Percentiles rank a stretch among this genome's conserved stretches.
These are phyloP conservation scores for Clonostachys byssicola DNA, from an alignment of 2,329 filamentous ascomycete genomes.

Conservation along the genomic window DNA sequence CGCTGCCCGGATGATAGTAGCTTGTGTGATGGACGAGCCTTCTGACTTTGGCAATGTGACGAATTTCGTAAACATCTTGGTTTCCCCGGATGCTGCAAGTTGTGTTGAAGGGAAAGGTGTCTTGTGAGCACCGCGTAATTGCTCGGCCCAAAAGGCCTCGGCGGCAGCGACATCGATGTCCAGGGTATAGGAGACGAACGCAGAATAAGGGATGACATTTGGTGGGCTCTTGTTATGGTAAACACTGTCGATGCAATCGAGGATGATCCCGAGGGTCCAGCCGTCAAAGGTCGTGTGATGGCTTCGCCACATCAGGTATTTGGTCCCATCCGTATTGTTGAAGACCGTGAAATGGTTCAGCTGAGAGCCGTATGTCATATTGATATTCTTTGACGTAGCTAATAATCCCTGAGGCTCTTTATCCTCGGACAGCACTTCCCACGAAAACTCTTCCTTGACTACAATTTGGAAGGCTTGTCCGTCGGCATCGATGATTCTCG, in stretches of 20 bases:
- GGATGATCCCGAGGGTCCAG: slow-evolving; percentile 23
- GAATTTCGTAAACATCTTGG: slow-evolving; percentile 33
- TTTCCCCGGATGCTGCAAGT: slow-evolving; percentile 18
- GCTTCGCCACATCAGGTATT: slow-evolving; percentile 1
- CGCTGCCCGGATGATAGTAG: slow-evolving; percentile 14
- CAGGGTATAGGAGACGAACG: slow-evolving; percentile 4
- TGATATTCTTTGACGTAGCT: slow-evolving; percentile 1
- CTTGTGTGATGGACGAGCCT: background rate
- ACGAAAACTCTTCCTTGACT: slow-evolving; percentile 2
- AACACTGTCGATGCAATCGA: slow-evolving; percentile 1
- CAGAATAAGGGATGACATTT: background rate
- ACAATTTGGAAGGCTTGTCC: slow-evolving; percentile 3
- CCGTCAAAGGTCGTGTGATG: slow-evolving; percentile 4
- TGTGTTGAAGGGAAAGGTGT: slow-evolving; percentile 4
- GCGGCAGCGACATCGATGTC: slow-evolving; percentile 1
- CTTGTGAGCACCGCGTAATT: slow-evolving; percentile 4
- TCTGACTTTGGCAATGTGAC: background rate
- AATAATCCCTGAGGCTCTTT: background rate
- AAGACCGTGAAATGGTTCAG: slow-evolving; percentile 1
- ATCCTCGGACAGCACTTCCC: background rate
- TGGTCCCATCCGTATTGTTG: background rate
- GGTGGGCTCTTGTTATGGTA: background rate
- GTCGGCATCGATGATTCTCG: slow-evolving; percentile 8
- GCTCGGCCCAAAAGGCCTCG: slow-evolving; percentile 4
- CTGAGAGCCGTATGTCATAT: background rate